Conservation (phyloP, 2,329 filamentous ascomycete genomes). For the Claviceps lovelessii region DNA sequence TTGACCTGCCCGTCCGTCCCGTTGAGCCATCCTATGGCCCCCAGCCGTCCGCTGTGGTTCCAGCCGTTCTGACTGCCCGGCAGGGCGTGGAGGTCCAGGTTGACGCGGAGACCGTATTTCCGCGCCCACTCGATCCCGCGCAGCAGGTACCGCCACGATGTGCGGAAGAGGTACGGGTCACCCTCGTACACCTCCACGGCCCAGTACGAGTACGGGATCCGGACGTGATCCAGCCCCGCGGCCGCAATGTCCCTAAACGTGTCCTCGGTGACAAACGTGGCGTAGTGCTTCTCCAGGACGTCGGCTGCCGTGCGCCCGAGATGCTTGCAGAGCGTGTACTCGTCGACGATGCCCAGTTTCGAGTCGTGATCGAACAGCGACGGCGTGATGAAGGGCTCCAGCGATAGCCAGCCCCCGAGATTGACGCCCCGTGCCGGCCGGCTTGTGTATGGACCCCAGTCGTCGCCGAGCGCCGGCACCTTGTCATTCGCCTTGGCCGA, state of each 20-base stretch:
- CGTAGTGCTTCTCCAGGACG: constrained; percentile 81
- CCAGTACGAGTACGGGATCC: constrained; percentile 94
- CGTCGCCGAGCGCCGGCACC: constrained; percentile 61
- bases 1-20: constrained; percentile 73
- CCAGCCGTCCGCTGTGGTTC: constrained; percentile 85
- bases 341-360: constrained; percentile 59
- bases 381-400: constrained; percentile 92
- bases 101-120: constrained; percentile 81
- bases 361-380: constrained; percentile 66
- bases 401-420: constrained; percentile 79
- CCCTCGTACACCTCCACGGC: constrained; percentile 69
- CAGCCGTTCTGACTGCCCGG: constrained; percentile 94
- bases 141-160: constrained; percentile 85
- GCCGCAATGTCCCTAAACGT: constrained; percentile 73
- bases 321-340: constrained; percentile 63
- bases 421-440: constrained; percentile 82
- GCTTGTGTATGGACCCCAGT: constrained; percentile 63
- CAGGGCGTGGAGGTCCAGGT: constrained; percentile 82
- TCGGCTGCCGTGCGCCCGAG: constrained; percentile 53
- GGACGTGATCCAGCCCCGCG: constrained; percentile 90
- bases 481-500: constrained; percentile 61
- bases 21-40: constrained; percentile 74
- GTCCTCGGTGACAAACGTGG: constrained; percentile 69
- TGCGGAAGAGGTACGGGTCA: constrained; percentile 77
- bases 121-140: constrained; percentile 87